Conservation (phyloP, 1,284 basidiomycete genomes). For the Trametes pubescens region DNA sequence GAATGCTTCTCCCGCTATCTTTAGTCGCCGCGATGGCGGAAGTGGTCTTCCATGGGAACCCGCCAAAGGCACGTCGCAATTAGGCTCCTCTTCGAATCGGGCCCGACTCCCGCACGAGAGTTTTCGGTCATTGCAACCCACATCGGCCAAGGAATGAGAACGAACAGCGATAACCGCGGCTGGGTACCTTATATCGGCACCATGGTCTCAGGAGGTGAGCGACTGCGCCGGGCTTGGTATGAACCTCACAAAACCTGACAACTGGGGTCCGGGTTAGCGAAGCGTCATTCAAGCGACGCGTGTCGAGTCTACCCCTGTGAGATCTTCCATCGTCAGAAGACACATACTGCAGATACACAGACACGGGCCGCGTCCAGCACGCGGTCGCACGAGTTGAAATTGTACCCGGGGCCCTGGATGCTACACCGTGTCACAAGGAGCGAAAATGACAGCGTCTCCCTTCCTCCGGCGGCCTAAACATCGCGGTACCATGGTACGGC, state of each 20-base stretch:
- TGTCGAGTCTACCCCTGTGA: neutral
- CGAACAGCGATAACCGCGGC: neutral
- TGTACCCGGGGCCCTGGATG: neutral
- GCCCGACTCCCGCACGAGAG: neutral
- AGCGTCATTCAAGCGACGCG: neutral
- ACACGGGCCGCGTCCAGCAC: neutral
- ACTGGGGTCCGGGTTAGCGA: neutral
- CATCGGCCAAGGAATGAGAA: neutral
- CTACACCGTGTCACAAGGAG: neutral
- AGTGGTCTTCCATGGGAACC: slow-evolving; percentile 26
- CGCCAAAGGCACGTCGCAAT: slow-evolving; percentile 13
- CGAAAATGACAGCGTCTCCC: neutral
- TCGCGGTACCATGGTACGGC: neutral
- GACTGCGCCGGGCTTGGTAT: neutral
- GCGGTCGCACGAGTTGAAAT: neutral
- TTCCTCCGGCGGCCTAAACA: slow-evolving; percentile 1
- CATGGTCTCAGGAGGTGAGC: neutral
- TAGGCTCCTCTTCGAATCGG: neutral
- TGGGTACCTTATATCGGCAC: neutral
- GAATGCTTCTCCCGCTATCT: slow-evolving; percentile 2
- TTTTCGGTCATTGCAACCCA: neutral
- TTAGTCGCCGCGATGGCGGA: slow-evolving; percentile 7
- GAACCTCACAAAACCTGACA: neutral
- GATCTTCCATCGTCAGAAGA: neutral
- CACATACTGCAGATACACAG: neutral